These are phyloP conservation scores for Ramaria sp. DNA, from an alignment of 768 basidiomycete species.

Conservation along the genomic window DNA sequence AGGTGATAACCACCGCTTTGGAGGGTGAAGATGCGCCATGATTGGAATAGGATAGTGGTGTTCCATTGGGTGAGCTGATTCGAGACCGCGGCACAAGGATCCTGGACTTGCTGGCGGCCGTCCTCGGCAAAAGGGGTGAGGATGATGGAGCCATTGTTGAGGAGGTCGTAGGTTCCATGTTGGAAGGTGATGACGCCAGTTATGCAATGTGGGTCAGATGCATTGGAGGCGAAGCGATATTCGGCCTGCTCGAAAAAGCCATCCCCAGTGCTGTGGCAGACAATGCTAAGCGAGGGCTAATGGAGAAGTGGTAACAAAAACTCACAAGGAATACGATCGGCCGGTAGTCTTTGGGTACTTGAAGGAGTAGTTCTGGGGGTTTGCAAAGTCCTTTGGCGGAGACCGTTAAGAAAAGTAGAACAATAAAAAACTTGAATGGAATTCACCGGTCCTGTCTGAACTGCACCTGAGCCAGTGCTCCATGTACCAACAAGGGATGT, in stretches of 20 bases:
- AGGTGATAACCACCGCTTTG: constrained; percentile 50
- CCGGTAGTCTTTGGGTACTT: constrained; percentile 79
- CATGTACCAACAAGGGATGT: constrained; percentile 74
- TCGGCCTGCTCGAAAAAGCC: constrained; percentile 83
- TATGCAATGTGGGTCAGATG: constrained; percentile 79
- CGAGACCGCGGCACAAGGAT: constrained; percentile 80
- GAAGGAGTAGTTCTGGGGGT: constrained; percentile 75
- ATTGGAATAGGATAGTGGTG: constrained; percentile 48
- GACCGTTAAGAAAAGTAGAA: not conserved
- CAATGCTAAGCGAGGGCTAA: constrained; percentile 19
- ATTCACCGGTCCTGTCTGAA: constrained; percentile 77
- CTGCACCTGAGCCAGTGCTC: constrained; percentile 67
- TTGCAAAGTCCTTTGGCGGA: constrained; percentile 59
- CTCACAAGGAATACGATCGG: constrained; percentile 83
- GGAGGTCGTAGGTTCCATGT: constrained; percentile 66
- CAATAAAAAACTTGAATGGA: not conserved
- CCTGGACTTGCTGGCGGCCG: constrained; percentile 91
- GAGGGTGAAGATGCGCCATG: constrained; percentile 71
- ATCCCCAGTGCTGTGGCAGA: constrained; percentile 36
- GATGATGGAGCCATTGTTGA: constrained; percentile 70
- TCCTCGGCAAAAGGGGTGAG: constrained; percentile 62
- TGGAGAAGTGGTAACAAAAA: constrained; percentile 9
- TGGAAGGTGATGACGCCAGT: constrained; percentile 82
- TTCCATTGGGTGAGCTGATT: constrained; percentile 84
- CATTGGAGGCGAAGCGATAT: constrained; percentile 84